phyloP scores from a whole-genome alignment of 129 eudicot genomes.

The Lonicera japonica region DNA sequence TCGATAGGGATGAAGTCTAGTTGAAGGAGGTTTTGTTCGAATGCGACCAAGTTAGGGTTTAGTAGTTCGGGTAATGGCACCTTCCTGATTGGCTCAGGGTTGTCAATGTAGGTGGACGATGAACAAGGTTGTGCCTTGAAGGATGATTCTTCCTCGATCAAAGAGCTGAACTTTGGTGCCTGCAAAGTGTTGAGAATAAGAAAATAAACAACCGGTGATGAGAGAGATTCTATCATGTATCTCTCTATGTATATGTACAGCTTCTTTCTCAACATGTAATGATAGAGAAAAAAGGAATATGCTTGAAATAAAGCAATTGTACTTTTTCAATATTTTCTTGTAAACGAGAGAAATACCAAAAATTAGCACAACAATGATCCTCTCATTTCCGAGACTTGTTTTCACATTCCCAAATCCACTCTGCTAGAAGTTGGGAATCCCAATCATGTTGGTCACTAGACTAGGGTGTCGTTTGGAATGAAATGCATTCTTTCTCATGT shows the following conservation, averaged over 20 bases:
- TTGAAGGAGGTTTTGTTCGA: slow-evolving; percentile 25
- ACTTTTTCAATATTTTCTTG: too few relatives aligned
- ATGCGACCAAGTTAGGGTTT: slow-evolving; percentile 22
- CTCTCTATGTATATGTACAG: too few relatives aligned
- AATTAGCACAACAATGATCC: neutral
- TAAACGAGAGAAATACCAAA: neutral
- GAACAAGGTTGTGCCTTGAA: slow-evolving; percentile 38
- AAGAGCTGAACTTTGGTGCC: slow-evolving; percentile 56
- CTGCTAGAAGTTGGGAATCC: neutral
- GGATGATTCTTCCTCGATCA: slow-evolving; percentile 47
- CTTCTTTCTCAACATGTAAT: too few relatives aligned
- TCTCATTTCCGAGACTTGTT: too few relatives aligned
- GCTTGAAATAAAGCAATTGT: neutral
- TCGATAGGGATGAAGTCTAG: slow-evolving; percentile 26
- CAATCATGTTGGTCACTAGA: neutral
- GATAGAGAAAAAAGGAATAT: too few relatives aligned
- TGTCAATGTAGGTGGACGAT: slow-evolving; percentile 23
- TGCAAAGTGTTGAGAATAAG: slow-evolving; percentile 19
- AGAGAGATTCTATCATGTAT: too few relatives aligned
- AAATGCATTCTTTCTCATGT: neutral
- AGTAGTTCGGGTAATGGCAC: slow-evolving; percentile 37
- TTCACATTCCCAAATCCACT: neutral
- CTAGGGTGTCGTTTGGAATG: neutral
- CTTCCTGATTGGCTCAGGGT: slow-evolving; percentile 27
- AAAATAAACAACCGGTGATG: neutral